These are phyloP conservation scores for Alternaria sp. DNA, from an alignment of 2,329 filamentous ascomycete species.

Conservation along the genomic window DNA sequence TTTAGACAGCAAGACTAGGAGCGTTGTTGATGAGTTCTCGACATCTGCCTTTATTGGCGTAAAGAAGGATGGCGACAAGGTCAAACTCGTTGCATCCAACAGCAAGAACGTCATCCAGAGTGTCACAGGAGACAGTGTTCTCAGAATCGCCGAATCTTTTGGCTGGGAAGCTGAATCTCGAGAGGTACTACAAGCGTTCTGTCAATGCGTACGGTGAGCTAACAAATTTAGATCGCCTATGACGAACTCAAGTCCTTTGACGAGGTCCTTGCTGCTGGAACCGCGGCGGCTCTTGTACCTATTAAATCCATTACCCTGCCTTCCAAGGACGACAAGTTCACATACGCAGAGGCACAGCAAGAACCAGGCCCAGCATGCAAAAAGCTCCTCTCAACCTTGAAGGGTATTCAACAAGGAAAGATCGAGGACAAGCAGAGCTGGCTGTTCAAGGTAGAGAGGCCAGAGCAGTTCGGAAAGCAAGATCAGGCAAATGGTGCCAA, in stretches of 20 bases:
- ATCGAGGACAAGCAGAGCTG: constrained; percentile 79
- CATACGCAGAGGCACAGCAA: constrained; percentile 63
- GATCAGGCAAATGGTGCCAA: constrained; percentile 28
- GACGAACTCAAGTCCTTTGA: constrained; percentile 67
- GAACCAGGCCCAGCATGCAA: constrained; percentile 76
- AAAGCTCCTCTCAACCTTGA: constrained; percentile 75
- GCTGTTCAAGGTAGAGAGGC: constrained; percentile 59
- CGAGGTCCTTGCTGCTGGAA: constrained; percentile 91
- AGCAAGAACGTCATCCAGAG: constrained; percentile 86
- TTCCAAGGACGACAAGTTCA: constrained; percentile 62
- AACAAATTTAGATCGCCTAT: constrained; percentile 64
- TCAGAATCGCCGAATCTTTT: constrained; percentile 75
- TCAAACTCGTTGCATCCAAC: constrained; percentile 85
- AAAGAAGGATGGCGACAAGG: constrained; percentile 63
- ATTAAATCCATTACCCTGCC: constrained; percentile 86
- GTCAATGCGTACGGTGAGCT: neutral
- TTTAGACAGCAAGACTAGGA: constrained; percentile 82
- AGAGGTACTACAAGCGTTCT: constrained; percentile 56
- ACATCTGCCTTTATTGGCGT: constrained; percentile 93
- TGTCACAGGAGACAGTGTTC: constrained; percentile 81
- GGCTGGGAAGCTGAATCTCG: constrained; percentile 86
- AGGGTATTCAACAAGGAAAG: constrained; percentile 86
- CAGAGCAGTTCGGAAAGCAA: constrained; percentile 44
- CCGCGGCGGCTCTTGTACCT: constrained; percentile 87
- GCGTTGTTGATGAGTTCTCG: constrained; percentile 93